Conservation (phyloP, 257 asterid genomes). For the Paulownia fortunei region DNA sequence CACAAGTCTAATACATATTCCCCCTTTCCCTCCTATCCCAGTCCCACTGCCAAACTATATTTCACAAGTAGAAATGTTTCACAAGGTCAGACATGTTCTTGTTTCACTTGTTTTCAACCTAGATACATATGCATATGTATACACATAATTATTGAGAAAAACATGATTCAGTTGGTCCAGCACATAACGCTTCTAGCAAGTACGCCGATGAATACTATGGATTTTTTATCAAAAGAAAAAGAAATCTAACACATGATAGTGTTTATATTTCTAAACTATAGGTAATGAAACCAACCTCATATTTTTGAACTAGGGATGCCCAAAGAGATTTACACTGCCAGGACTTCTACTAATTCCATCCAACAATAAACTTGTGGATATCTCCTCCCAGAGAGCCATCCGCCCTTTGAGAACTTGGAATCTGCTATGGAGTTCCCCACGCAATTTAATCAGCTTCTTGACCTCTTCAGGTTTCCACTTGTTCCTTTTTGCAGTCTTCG, state of each 20-base stretch:
- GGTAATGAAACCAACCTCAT: slow-evolving; percentile 64
- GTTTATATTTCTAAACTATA: neutral
- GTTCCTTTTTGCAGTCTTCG: slow-evolving; percentile 67
- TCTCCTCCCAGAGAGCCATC: slow-evolving; percentile 98
- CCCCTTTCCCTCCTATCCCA: neutral
- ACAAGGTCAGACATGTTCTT: neutral
- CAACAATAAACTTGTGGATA: slow-evolving; percentile 67
- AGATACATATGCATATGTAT: neutral
- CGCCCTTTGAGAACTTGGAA: slow-evolving; percentile 92
- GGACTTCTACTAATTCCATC: slow-evolving; percentile 79
- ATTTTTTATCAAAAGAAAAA: neutral
- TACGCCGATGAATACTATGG: neutral
- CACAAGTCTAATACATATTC: too few relatives aligned
- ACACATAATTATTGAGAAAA: neutral
- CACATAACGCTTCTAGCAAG: neutral
- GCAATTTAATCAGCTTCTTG: slow-evolving; percentile 72
- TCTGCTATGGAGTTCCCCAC: slow-evolving; percentile 82
- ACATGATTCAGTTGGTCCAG: neutral
- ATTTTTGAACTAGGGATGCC: slow-evolving; percentile 94
- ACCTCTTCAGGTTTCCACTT: slow-evolving; percentile 95
- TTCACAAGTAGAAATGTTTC: neutral
- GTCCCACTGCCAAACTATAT: neutral
- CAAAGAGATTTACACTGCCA: slow-evolving; percentile 95
- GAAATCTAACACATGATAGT: neutral
- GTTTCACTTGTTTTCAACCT: neutral